Conservation (phyloP, 164 flowering plant species). For the Umbellularia californica region DNA sequence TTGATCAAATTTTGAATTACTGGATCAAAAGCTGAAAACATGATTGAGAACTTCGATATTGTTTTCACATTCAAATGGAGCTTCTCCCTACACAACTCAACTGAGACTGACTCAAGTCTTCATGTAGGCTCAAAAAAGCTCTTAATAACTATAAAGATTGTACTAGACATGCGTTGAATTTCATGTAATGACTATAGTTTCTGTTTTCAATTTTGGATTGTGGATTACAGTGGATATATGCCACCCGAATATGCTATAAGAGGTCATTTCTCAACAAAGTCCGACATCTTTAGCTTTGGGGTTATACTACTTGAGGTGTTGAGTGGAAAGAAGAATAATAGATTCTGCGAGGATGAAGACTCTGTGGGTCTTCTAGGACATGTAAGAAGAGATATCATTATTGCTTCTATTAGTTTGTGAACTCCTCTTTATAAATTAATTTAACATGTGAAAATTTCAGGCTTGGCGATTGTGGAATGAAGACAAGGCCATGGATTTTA, state of each 20-base stretch:
- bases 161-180: not conserved
- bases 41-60: not conserved
- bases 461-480: not conserved
- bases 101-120: not conserved
- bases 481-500: not conserved
- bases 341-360: slow-evolving; percentile 24
- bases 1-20: not conserved
- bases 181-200: not conserved
- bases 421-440: not conserved
- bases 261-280: slow-evolving; percentile 42
- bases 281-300: slow-evolving; percentile 55
- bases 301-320: slow-evolving; percentile 42
- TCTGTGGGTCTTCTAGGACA: not conserved
- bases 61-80: not conserved
- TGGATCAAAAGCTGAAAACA: not conserved
- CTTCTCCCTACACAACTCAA: not conserved
- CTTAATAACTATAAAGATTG: too few species aligned
- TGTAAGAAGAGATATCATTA: not conserved
- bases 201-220: not conserved
- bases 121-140: not conserved
- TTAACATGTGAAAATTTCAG: not conserved
- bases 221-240: slow-evolving; percentile 48
- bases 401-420: not conserved
- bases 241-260: slow-evolving; percentile 49
- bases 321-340: slow-evolving; percentile 43